Evolutionary conservation across 345 rosid genomes (phyloP).

Genomic region (Salix viminalis): DNA sequence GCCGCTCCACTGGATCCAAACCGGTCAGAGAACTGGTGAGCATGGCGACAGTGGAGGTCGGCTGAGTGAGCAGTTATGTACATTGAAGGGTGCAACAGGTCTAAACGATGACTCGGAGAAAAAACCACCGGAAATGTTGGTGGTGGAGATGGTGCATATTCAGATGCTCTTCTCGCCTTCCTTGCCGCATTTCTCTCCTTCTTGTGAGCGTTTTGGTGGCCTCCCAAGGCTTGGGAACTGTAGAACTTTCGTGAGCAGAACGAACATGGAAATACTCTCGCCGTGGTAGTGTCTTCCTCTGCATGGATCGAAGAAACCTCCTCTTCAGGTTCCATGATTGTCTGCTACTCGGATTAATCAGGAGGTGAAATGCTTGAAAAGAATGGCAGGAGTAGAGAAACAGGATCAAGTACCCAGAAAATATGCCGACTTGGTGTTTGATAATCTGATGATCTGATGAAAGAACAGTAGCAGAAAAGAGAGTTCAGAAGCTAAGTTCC

Average conservation of each 20-base stretch:
- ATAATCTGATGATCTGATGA: not conserved
- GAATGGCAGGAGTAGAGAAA: not conserved
- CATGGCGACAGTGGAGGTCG: constrained; percentile 33
- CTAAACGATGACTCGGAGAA: constrained; percentile 33
- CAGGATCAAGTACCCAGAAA: not conserved
- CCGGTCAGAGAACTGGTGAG: constrained; percentile 24
- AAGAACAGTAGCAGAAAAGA: constrained; percentile 13
- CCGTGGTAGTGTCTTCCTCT: constrained; percentile 25
- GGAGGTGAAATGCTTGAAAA: not conserved
- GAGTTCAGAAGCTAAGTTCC: constrained; percentile 29
- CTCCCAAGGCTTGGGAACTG: constrained; percentile 92
- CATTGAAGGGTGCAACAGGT: constrained; percentile 45
- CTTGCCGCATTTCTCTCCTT: constrained; percentile 73
- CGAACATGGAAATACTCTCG: constrained; percentile 63
- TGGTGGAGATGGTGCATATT: constrained; percentile 30
- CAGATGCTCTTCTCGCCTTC: constrained; percentile 56
- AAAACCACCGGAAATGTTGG: constrained; percentile 35
- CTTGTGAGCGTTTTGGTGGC: constrained; percentile 97
- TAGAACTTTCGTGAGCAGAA: constrained; percentile 81
- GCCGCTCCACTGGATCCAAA: constrained; percentile 35
- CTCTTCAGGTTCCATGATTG: constrained; percentile 37
- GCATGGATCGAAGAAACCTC: constrained; percentile 22
- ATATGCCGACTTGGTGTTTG: not conserved
- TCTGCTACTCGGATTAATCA: not conserved
- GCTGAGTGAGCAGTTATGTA: constrained; percentile 47